These are phyloP conservation scores for Hypoxylon rubiginosum DNA, from an alignment of 2,329 filamentous ascomycete genomes.

Conservation along the genomic window DNA sequence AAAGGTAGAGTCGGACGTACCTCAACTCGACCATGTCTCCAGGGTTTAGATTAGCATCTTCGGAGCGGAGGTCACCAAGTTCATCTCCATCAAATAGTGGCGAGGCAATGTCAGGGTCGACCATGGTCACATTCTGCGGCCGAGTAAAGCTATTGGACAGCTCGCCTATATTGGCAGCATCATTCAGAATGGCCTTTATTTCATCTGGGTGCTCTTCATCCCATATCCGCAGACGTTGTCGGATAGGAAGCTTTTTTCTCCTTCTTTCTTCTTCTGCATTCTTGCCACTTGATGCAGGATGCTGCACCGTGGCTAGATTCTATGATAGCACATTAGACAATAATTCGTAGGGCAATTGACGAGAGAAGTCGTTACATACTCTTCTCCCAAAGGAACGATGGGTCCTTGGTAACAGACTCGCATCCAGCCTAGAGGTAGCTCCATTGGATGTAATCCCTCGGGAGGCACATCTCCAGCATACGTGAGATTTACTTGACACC, in stretches of 20 bases:
- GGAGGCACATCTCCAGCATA: conserved; percentile 52
- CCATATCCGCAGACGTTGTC: conserved; percentile 60
- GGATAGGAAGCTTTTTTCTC: conserved; percentile 49
- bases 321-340: conserved; percentile 32
- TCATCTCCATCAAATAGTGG: conserved; percentile 56
- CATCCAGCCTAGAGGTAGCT: conserved; percentile 22
- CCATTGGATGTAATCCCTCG: conserved; percentile 31
- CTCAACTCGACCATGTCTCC: conserved; percentile 67
- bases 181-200: conserved; percentile 44
- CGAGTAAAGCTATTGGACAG: conserved; percentile 56
- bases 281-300: conserved; percentile 24
- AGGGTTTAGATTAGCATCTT: conserved; percentile 51
- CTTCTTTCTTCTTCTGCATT: conserved; percentile 14
- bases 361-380: conserved; percentile 39
- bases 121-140: conserved; percentile 50
- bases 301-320: conserved; percentile 49
- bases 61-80: conserved; percentile 53
- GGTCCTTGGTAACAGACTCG: conserved; percentile 25
- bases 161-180: conserved; percentile 48
- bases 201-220: conserved; percentile 53
- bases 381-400: conserved; percentile 37
- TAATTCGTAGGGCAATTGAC: not conserved
- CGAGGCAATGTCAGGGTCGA: conserved; percentile 48
- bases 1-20: conserved; percentile 42
- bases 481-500: conserved; percentile 47